These are phyloP conservation scores for Zostera marina DNA, from an alignment of 116 monocot genomes.

Conservation along the genomic window DNA sequence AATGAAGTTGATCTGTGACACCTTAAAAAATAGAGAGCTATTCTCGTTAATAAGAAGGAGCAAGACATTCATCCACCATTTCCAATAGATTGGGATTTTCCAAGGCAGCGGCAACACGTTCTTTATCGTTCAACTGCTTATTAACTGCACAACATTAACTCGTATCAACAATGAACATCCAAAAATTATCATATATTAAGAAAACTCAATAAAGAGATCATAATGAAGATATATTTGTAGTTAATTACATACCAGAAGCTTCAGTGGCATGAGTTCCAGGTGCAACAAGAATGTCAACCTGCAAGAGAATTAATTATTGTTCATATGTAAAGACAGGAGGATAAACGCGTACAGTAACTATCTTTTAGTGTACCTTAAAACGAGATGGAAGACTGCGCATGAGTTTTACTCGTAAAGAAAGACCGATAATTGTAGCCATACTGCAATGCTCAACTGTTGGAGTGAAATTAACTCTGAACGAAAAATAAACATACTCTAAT, in stretches of 20 bases:
- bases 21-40: too few species aligned
- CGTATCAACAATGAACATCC: too few species aligned
- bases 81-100: constrained; percentile 77
- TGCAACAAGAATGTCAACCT: constrained; percentile 77
- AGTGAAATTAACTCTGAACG: constrained; percentile 73
- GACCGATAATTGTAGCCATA: constrained; percentile 96
- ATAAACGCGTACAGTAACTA: background rate
- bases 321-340: background rate
- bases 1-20: too few species aligned
- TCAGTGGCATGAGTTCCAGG: constrained; percentile 95
- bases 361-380: constrained; percentile 51
- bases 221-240: background rate
- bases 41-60: constrained; percentile 14
- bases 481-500: too few species aligned
- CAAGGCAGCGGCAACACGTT: constrained; percentile 82
- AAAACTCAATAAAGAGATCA: background rate
- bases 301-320: background rate
- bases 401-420: constrained; percentile 88
- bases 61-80: constrained; percentile 74
- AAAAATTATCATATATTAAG: too few species aligned
- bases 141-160: constrained; percentile 34
- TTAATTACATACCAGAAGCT: constrained; percentile 45
- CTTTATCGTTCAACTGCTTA: constrained; percentile 94
- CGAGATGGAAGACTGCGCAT: constrained; percentile 88
- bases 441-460: constrained; percentile 99